phyloP scores from a whole-genome alignment of 2,329 filamentous ascomycete species.

The Alternaria panax region DNA sequence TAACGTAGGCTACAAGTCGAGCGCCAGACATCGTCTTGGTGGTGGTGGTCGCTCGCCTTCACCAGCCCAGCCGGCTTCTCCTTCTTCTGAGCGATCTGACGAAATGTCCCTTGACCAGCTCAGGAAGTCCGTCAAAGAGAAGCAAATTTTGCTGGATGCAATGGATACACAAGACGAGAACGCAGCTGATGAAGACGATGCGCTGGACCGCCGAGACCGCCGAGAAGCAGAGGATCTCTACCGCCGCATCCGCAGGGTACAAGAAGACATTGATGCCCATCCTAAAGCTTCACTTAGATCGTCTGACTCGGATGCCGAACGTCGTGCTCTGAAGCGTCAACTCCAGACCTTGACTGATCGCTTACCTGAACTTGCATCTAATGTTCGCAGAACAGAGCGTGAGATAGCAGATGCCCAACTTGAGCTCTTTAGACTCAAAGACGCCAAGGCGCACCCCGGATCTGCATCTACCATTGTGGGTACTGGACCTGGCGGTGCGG shows the following conservation, averaged over 20 bases:
- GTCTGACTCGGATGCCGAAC: slow-evolving; percentile 86
- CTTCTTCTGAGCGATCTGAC: slow-evolving; percentile 69
- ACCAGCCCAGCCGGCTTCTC: slow-evolving; percentile 65
- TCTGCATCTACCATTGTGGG: slow-evolving; percentile 84
- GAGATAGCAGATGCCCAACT: slow-evolving; percentile 90
- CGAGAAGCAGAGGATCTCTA: slow-evolving; percentile 94
- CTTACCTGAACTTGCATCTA: slow-evolving; percentile 88
- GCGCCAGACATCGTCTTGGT: slow-evolving; percentile 84
- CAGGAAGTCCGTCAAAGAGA: slow-evolving; percentile 90
- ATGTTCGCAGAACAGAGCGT: slow-evolving; percentile 89
- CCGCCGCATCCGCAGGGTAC: slow-evolving; percentile 85
- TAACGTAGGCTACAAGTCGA: slow-evolving; percentile 87
- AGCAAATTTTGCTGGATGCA: slow-evolving; percentile 91
- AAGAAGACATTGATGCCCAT: slow-evolving; percentile 93
- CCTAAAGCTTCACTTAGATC: slow-evolving; percentile 70
- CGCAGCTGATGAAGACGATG: slow-evolving; percentile 87
- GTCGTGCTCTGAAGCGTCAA: slow-evolving; percentile 84
- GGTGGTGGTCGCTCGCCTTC: slow-evolving; percentile 75
- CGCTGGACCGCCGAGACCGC: slow-evolving; percentile 86
- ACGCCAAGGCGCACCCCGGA: slow-evolving; percentile 88
- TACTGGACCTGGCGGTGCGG: slow-evolving; percentile 85
- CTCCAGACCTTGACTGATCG: slow-evolving; percentile 88
- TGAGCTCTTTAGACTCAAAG: slow-evolving; percentile 90
- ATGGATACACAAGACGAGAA: slow-evolving; percentile 97
- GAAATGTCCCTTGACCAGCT: slow-evolving; percentile 87